A percentile compares a stretch with the other conserved stretches of the same genome.
These are phyloP conservation scores for Boletus subcaerulescens DNA, from an alignment of 768 basidiomycete species.

Conservation along the genomic window DNA sequence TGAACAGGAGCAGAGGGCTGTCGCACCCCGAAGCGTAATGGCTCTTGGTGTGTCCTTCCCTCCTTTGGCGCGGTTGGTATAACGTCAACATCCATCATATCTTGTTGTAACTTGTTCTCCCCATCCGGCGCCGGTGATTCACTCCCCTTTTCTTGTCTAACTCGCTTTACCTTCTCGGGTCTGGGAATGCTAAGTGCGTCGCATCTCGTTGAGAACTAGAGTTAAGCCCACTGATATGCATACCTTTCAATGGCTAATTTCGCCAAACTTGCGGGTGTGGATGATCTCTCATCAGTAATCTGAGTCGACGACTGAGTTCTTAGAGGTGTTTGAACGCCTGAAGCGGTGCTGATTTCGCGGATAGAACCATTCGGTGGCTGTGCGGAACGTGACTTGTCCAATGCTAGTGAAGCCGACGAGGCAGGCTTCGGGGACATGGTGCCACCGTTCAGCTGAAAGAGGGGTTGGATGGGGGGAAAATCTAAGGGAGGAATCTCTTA, in stretches of 20 bases:
- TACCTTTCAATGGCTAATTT: conserved; percentile 71
- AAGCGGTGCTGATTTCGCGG: conserved; percentile 28
- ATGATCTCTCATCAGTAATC: conserved; percentile 29
- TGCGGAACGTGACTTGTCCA: conserved; percentile 30
- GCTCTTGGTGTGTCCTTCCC: conserved; percentile 26
- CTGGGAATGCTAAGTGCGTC: conserved; percentile 55
- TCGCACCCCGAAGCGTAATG: conserved; percentile 23
- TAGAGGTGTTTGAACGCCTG: conserved; percentile 43
- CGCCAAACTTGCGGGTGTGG: conserved; percentile 35
- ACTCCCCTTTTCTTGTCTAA: conserved; percentile 38
- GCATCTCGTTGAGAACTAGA: conserved; percentile 6
- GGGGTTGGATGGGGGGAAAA: not conserved
- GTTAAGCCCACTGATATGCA: not conserved
- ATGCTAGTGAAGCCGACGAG: conserved; percentile 28
- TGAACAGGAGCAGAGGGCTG: conserved; percentile 14
- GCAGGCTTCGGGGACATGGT: conserved; percentile 28
- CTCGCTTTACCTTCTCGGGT: conserved; percentile 75
- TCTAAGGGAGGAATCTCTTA: conserved; percentile 7
- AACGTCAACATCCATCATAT: conserved; percentile 38
- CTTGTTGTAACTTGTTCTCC: conserved; percentile 26
- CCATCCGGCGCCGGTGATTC: conserved; percentile 36
- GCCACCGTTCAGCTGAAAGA: conserved; percentile 26
- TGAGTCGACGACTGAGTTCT: conserved; percentile 49
- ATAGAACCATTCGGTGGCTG: conserved; percentile 42
- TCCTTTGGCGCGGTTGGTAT: conserved; percentile 21